Base-by-base conservation (phyloP, 1,139 yeast species). In the Blastobotrys elegans region DNA sequence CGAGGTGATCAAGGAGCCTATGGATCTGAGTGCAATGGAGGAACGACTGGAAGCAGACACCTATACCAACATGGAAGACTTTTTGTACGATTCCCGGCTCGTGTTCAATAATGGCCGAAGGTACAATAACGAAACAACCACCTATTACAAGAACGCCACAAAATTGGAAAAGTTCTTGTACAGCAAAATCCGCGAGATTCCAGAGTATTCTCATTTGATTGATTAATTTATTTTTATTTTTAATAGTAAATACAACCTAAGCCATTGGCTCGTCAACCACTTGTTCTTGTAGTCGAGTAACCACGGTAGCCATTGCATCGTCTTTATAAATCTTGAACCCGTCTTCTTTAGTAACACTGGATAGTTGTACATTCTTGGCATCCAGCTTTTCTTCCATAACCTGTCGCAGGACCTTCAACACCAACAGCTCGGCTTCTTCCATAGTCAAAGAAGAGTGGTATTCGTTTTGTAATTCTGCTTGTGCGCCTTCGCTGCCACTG, bases 331-430 rank as follows among this genome's bases (percentile, higher is more conserved):
- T 82, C 66, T 83, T 79, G 71, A 89, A 94, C 0, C 98, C 98
- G 35, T 77, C 78, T 31, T 82, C 94, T 58, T 77, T 76, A 31
- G 98, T 92, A 43, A 94, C 96, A 60, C 92, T 79, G 44, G 98
- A 95, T 62, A 94, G 77, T 71, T 94, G 98, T 33, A 96, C 96
- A 66, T 94, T 94, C 60, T 85, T 87, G 53, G 95, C 85, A 67
- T 94, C 97, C 62, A 94, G 75, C 70, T 92, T 92, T 70, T 94
- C 99, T 72, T 94, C 99, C 99, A 94, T 94, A 43, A 94, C 99
- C 70, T 94, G 98, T 67, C 90, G 90, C 61, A 94, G 77, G 49
- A 87, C 87, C 73, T 90, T 90, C 63, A 94, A 77, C 11, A 92
- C 84, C 64, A 94, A 75, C 43, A 86, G 70, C 71, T 94, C 98